Evolutionary conservation across 1,139 yeast genomes (phyloP), one percentile per base, ranked within the genome.

Genomic region (Protomyces pachydermus): DNA sequence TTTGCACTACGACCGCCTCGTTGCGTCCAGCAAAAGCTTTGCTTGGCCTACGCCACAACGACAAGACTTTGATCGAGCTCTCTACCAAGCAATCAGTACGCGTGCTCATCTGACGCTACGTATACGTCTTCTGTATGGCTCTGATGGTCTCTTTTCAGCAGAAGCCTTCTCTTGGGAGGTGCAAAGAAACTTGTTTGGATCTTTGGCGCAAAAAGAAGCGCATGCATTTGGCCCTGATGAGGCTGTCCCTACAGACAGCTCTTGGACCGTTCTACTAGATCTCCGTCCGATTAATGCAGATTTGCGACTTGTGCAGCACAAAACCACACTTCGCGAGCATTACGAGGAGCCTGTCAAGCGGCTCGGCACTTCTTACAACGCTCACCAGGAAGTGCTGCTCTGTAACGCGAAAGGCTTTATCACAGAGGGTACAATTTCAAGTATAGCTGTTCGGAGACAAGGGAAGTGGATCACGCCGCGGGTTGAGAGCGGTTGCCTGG

Each of bases 371-470:
- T 79, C 81, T 1, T 79, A 79, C 4, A 64, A 67, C 14, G 71
- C 71, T 2, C 77, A 80, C 0, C 82, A 84, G 65, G 98, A 93
- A 72, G 95, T 91, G 0, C 70, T 93, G 14, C 72, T 93, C 23
- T 81, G 79, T 71, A 91, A 90, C 72, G 74, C 82, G 8, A 80
- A 82, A 1, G 81, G 79, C 9, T 82, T 82, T 65, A 72, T 90
- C 23, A 86, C 86, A 76, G 98, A 93, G 74, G 96, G 97, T 0
- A 84, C 95, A 1, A 86, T 91, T 34, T 85, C 95, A 12, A 91
- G 87, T 71, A 80, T 91, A 12, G 97, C 97, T 0, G 74, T 91
- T 48, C 77, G 74, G 70, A 74, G 83, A 53, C 74, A 76, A 57
- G 82, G 80, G 52, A 74, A 74, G 45, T 93, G 96, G 95, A 76